Evolutionary conservation across 2,329 filamentous ascomycete genomes (phyloP), one percentile per base, ranked within the genome.

Genomic region (Ceratocystis lukuohia): DNA sequence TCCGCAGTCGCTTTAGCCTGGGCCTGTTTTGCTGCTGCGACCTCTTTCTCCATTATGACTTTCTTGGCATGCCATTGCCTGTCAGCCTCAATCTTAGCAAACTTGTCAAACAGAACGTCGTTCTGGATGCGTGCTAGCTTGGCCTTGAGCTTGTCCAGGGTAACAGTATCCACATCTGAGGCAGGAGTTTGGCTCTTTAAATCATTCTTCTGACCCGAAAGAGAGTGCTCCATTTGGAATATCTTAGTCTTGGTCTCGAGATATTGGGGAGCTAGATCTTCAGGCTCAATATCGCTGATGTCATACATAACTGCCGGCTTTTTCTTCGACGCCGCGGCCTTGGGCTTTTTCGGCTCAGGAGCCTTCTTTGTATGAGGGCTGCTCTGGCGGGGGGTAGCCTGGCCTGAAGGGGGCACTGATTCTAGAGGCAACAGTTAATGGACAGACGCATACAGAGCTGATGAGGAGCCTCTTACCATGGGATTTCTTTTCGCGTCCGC

Each of bases 121-220:
- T 84, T 87, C 71, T 94, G 88, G 53, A 96, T 89, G 68, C 83
- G 83, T 46, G 85, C 81, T 48, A 96, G 77, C 73, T 92, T 95
- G 17, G 86, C 84, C 50, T 87, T 80, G 1, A 96, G 75, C 70
- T 86, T 89, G 8, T 82, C 81, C 56, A 85, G 78, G 68, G 84
- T 81, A 25, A 82, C 74, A 17, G 75, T 74, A 33, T 77, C 74
- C 8, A 72, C 70, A 1, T 75, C 66, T 25, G 56, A 44, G 71
- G 6, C 67, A 46, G 25, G 71, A 28, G 71, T 69, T 8, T 71
- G 70, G 37, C 69, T 65, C 33, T 69, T 73, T 68, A 78, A 77
- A 22, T 48, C 62, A 30, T 65, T 68, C 25, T 69, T 80, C 80
- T 65, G 77, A 74, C 22, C 17, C 33, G 56, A 22, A 5, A 64